Conservation (phyloP, 129 eudicot species). For the Centella asiatica region DNA sequence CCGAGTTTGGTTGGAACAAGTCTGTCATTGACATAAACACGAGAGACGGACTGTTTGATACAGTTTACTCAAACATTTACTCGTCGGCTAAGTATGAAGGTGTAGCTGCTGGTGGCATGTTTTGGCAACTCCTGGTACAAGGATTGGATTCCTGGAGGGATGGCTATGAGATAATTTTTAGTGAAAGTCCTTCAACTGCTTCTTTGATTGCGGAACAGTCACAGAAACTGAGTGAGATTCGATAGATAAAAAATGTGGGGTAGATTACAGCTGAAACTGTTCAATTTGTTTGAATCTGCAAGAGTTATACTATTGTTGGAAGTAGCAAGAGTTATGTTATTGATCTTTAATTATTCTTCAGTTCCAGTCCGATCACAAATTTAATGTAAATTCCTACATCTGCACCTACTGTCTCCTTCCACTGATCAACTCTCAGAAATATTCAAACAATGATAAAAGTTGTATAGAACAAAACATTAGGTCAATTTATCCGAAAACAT, state of each 20-base stretch:
- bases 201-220: conserved; percentile 30
- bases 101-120: conserved; percentile 48
- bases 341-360: no score
- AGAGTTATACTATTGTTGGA: no score
- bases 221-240: conserved; percentile 17
- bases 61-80: conserved; percentile 34
- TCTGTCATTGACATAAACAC: conserved; percentile 15
- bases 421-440: no score
- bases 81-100: conserved; percentile 40
- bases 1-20: conserved; percentile 53
- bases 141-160: conserved; percentile 45
- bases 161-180: conserved; percentile 39
- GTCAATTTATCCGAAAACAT: no score
- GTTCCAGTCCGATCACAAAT: no score
- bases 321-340: no score
- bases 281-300: no score
- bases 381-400: no score
- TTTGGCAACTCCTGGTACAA: conserved; percentile 44
- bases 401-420: no score
- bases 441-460: no score
- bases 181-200: conserved; percentile 42
- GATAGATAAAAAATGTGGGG: neutral
- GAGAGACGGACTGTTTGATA: conserved; percentile 26
- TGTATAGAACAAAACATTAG: no score
- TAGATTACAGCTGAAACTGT: no score